Conservation (phyloP, 805 yeast genomes). For the Metschnikowia cerradonensis region DNA sequence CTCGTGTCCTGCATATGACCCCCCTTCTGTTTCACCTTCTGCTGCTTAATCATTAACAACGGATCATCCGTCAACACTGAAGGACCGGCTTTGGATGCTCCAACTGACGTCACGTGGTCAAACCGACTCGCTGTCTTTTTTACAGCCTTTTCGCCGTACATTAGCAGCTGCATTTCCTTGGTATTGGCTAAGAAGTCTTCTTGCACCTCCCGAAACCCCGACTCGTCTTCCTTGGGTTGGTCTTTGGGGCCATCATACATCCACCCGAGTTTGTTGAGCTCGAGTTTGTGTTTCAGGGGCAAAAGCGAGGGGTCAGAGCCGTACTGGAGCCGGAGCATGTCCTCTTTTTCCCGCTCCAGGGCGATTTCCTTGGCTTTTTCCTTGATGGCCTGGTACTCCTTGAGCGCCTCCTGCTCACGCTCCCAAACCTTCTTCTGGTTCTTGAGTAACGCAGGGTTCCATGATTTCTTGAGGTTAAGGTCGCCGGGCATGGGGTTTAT, state of each 20-base stretch:
- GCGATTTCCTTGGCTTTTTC: conserved; percentile 61
- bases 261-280: conserved; percentile 65
- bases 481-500: conserved; percentile 57
- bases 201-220: conserved; percentile 33
- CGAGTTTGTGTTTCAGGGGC: conserved; percentile 32
- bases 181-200: conserved; percentile 29
- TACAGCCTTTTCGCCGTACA: conserved; percentile 50
- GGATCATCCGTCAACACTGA: conserved; percentile 45
- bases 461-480: conserved; percentile 85
- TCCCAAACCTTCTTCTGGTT: conserved; percentile 85
- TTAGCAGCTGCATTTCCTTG: conserved; percentile 45
- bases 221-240: conserved; percentile 27
- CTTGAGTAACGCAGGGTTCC: conserved; percentile 88
- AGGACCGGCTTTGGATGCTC: conserved; percentile 19
- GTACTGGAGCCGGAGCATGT: conserved; percentile 46
- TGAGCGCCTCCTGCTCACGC: conserved; percentile 69
- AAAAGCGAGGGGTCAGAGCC: conserved; percentile 33
- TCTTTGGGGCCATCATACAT: conserved; percentile 60
- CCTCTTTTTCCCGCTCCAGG: conserved; percentile 57
- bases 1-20: not conserved
- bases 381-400: conserved; percentile 62
- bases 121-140: conserved; percentile 26
- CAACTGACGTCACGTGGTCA: conserved; percentile 22
- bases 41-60: conserved; percentile 37
- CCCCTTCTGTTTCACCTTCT: not conserved